phyloP scores from a whole-genome alignment of 805 yeast genomes.

The Ogataea paraovalis region DNA sequence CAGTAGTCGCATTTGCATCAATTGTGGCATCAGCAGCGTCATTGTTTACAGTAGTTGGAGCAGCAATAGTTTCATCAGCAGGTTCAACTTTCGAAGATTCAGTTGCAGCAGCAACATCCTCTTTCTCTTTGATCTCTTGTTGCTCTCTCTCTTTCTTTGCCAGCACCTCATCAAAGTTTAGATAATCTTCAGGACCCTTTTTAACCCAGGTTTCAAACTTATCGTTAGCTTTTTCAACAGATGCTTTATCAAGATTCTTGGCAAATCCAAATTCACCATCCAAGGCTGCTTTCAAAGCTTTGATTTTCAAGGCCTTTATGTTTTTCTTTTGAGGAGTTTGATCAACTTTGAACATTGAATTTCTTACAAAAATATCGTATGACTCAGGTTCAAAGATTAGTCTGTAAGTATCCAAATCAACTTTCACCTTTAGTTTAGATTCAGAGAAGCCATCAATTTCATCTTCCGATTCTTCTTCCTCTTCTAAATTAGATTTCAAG shows the following conservation, averaged over 20 bases:
- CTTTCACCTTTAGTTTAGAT: slow-evolving; percentile 71
- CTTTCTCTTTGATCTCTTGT: slow-evolving; percentile 20
- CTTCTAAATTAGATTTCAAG: slow-evolving; percentile 53
- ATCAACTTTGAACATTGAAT: slow-evolving; percentile 41
- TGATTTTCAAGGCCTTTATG: slow-evolving; percentile 12
- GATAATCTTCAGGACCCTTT: slow-evolving; percentile 37
- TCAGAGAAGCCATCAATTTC: slow-evolving; percentile 58
- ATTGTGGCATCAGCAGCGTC: neutral
- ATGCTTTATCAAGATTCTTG: slow-evolving; percentile 40
- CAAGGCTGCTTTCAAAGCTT: slow-evolving; percentile 35
- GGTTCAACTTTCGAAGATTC: slow-evolving; percentile 9
- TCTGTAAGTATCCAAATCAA: slow-evolving; percentile 74
- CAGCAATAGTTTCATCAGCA: neutral
- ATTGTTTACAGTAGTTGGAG: neutral
- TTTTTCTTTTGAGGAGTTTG: slow-evolving; percentile 12
- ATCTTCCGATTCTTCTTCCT: slow-evolving; percentile 38
- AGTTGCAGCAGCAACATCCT: slow-evolving; percentile 8
- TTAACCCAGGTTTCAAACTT: slow-evolving; percentile 34
- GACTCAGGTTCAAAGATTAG: slow-evolving; percentile 77
- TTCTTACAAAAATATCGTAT: slow-evolving; percentile 72
- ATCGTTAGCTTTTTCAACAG: slow-evolving; percentile 29
- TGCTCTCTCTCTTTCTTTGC: slow-evolving; percentile 4
- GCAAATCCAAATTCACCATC: slow-evolving; percentile 59
- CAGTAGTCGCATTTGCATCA: neutral
- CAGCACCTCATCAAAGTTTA: slow-evolving; percentile 7